A percentile compares a stretch with the other conserved stretches of the same genome.
phyloP scores from a whole-genome alignment of 1,284 basidiomycete species.

The Boletus coffeatus region DNA sequence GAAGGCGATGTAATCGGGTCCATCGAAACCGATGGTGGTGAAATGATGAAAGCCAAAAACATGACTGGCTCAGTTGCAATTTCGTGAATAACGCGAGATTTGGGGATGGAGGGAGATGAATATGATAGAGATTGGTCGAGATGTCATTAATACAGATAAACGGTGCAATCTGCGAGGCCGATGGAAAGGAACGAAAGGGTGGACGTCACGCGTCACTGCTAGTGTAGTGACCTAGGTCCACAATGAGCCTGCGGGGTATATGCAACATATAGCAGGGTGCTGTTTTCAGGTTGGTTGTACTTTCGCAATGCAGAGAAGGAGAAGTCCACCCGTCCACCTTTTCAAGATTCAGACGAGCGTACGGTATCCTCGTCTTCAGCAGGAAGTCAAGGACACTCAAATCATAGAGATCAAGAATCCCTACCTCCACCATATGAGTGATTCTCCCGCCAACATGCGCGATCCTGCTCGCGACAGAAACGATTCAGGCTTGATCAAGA shows the following conservation, averaged over 20 bases:
- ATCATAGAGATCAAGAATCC: constrained; percentile 69
- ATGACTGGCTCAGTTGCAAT: constrained; percentile 84
- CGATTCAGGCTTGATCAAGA: constrained; percentile 66
- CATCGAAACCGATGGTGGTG: constrained; percentile 31
- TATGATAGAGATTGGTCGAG: constrained; percentile 81
- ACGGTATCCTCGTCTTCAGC: constrained; percentile 72
- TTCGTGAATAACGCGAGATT: constrained; percentile 77
- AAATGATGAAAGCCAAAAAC: constrained; percentile 83
- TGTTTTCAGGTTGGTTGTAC: constrained; percentile 74
- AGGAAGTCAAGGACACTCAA: constrained; percentile 48
- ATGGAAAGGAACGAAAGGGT: constrained; percentile 85
- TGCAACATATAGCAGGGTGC: constrained; percentile 49
- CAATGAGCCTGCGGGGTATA: constrained; percentile 4
- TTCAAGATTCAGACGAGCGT: constrained; percentile 74
- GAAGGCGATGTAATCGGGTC: constrained; percentile 13
- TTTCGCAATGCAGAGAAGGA: constrained; percentile 72
- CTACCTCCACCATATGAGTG: constrained; percentile 77
- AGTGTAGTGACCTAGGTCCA: constrained; percentile 69
- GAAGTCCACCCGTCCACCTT: constrained; percentile 59
- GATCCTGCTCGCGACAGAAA: constrained; percentile 66
- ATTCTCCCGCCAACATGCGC: constrained; percentile 73
- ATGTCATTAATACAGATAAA: constrained; percentile 80
- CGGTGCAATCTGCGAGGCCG: constrained; percentile 90
- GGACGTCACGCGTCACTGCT: constrained; percentile 56
- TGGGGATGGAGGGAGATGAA: constrained; percentile 70